Base-by-base conservation (phyloP, 768 basidiomycete species). In the Mycena galopus region DNA sequence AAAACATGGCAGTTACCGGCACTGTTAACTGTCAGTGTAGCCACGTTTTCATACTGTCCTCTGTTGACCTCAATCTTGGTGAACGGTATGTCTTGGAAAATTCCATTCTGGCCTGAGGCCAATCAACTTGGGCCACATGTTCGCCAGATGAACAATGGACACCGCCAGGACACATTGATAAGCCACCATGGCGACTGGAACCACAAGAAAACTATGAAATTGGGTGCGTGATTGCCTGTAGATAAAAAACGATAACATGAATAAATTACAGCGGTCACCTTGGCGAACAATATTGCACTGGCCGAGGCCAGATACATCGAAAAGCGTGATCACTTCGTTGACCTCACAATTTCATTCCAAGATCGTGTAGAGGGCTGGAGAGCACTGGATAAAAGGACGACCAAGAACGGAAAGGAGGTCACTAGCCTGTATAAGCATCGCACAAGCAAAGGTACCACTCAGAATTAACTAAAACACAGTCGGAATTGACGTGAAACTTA, bases 141-240 rank as follows among this genome's bases (percentile, higher is more conserved):
- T n/a, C n/a, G n/a, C n/a, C n/a, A n/a, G 27, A 55, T 55, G 53
- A 55, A 55, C 53, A 55, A 55, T 6, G 78, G 77, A 10, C 66
- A 74, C 50, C 64, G 74, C 16, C 75, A 77, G 32, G 78, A 79
- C 44, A 75, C 75, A 1, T 59, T 79, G 19, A 71, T 77, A 35
- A 74, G 74, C 57, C 65, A 71, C 23, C 69, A 69, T 33, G 70
- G 73, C 16, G 62, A 69, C 50, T 74, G 75, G 78, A 79, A 79
- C 61, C 76, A 71, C 70, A 60, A 58, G 23, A 77, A 76, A 62
- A n/a, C n/a, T n/a, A n/a, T n/a, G n/a, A n/a, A n/a, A n/a, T n/a
- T n/a, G n/a, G n/a, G n/a, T n/a, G n/a, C n/a, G n/a, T n/a, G n/a
- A n/a, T n/a, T n/a, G n/a, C n/a, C n/a, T n/a, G n/a, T n/a, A n/a